A percentile compares a stretch with the other conserved stretches of the same genome.
Evolutionary conservation across 768 basidiomycete genomes (phyloP).

Genomic region (Lactarius sp.): DNA sequence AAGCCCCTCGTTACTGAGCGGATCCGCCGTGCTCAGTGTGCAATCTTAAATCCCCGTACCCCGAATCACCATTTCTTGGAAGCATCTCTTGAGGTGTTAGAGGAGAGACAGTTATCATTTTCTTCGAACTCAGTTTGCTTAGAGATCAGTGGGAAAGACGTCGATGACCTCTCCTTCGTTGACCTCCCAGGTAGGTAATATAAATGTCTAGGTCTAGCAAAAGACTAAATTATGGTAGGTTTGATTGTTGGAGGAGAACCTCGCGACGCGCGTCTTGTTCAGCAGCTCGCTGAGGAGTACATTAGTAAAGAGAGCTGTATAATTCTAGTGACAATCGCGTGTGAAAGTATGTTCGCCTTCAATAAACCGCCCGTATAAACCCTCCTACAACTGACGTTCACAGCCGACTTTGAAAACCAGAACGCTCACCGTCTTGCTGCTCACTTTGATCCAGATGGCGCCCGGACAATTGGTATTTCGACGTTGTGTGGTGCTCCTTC

Average conservation of each 20-base stretch:
- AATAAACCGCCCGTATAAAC: background rate
- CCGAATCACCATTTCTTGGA: conserved; percentile 37
- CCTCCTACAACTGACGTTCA: background rate
- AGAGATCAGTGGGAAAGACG: conserved; percentile 35
- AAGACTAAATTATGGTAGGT: conserved; percentile 32
- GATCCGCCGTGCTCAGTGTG: conserved; percentile 60
- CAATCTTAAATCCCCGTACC: conserved; percentile 55
- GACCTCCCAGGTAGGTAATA: conserved; percentile 37
- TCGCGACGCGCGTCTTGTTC: conserved; percentile 58
- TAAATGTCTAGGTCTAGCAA: background rate
- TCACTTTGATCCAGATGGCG: conserved; percentile 53
- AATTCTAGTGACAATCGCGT: conserved; percentile 55
- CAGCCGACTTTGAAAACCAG: conserved; percentile 80
- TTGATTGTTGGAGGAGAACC: conserved; percentile 53
- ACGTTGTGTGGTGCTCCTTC: background rate
- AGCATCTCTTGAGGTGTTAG: conserved; percentile 30
- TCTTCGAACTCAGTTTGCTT: conserved; percentile 37
- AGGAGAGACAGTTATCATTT: conserved; percentile 30
- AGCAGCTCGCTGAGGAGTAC: conserved; percentile 51
- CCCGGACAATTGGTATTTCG: conserved; percentile 60
- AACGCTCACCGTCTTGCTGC: conserved; percentile 65
- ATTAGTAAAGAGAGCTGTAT: conserved; percentile 60
- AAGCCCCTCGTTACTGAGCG: conserved; percentile 58
- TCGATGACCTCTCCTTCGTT: conserved; percentile 39
- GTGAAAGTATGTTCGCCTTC: conserved; percentile 47